phyloP scores from a whole-genome alignment of 2,329 filamentous ascomycete genomes.

The Bertia moriformis region DNA sequence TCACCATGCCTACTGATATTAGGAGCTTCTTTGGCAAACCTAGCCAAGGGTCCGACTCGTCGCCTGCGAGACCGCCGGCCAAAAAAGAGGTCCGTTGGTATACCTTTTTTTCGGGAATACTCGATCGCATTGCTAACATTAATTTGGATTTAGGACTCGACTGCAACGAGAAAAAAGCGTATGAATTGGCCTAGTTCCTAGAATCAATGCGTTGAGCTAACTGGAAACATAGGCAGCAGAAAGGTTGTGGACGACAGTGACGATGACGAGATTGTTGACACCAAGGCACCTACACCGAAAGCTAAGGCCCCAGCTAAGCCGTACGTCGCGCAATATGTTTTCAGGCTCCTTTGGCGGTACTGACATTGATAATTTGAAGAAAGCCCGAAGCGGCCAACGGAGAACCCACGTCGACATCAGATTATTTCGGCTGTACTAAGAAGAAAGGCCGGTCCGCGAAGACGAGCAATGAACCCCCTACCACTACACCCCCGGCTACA shows the following conservation, averaged over 20 bases:
- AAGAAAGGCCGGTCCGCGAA: constrained; percentile 1
- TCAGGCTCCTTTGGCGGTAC: background rate
- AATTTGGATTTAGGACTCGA: background rate
- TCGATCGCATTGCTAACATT: background rate
- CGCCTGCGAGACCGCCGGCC: background rate
- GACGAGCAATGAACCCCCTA: background rate
- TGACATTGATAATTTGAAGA: background rate
- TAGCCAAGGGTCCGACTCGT: background rate
- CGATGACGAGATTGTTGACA: constrained; percentile 35
- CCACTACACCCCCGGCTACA: background rate
- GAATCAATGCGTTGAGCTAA: constrained; percentile 5
- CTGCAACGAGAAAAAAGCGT: background rate
- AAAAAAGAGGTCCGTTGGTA: constrained; percentile 1
- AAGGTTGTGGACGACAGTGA: constrained; percentile 50
- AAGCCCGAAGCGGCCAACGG: background rate
- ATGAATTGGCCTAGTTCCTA: background rate
- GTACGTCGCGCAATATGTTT: background rate
- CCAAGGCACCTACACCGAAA: background rate
- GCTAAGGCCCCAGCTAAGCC: background rate
- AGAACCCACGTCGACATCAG: background rate
- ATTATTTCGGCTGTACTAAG: background rate
- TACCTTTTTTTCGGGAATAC: background rate
- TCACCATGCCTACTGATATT: background rate
- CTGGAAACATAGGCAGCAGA: constrained; percentile 23
- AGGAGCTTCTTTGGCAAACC: constrained; percentile 1